Base-by-base conservation (phyloP, 192 early-diverging fungal genomes). In the Chytriomyces hyalinus region DNA sequence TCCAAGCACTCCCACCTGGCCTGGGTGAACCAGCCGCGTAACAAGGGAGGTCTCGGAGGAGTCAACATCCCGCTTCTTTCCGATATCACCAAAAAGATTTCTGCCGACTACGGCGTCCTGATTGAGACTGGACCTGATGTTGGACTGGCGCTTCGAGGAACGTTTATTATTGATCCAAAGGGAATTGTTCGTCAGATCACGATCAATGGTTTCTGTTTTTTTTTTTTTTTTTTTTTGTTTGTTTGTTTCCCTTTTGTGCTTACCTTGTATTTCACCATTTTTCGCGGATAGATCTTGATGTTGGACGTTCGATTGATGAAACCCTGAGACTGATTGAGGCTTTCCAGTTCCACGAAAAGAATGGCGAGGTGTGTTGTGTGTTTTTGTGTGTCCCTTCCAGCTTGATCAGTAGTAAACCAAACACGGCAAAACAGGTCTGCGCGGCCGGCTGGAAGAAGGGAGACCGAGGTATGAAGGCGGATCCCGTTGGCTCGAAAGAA, bases 111-210 rank as follows among this genome's bases (percentile, higher is more conserved):
- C 82, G 92, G 93, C 78, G 92, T 97, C 65, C 89, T 95, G 28
- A 85, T 92, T 80, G 91, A 93, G 84, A 88, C 92, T 43, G 93
- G 84, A 6, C 68, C 62, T 6, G 84, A 89, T 63, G 90, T 86
- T 68, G 92, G 92, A 81, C 84, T 91, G 67, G 91, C 95, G 65
- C 92, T 92, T 82, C 93, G 94, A 53, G 79, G 73, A 46, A 75
- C 94, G 44, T 96, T 94, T 81, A 94, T 98, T 85, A 96, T 98
- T 68, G 94, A 95, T 82, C 94, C 93, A 60, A 87, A 94, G 80
- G 90, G 91, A 76, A 94, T 90, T 65, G 87, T 98, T 71, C 94
- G 94, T 70, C 90, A 93, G 79, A 90, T 93, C 84, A 93, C 90
- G 81, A 89, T 96, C 84, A 96, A 98, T 87, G 96, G 97, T 79